Percentiles rank a stretch among this genome's conserved stretches.
These are phyloP conservation scores for Peronospora belbahrii DNA, from an alignment of 352 stramenopile genomes.

Conservation along the genomic window DNA sequence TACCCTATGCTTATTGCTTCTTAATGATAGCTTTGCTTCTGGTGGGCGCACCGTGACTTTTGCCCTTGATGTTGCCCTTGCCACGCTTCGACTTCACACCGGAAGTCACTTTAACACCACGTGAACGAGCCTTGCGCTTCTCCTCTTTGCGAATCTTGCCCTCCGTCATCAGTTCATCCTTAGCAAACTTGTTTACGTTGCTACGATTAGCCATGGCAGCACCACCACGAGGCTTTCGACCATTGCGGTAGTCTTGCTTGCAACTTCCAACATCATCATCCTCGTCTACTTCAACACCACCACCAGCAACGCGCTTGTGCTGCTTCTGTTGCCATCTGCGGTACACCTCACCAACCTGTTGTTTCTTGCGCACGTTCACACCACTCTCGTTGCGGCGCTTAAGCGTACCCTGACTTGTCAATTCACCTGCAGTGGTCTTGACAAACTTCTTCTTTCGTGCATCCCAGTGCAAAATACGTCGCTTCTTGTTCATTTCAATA, in stretches of 20 bases:
- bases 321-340: slow-evolving; percentile 91
- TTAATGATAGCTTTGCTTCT: slow-evolving; percentile 79
- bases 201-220: slow-evolving; percentile 28
- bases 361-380: slow-evolving; percentile 78
- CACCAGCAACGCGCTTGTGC: slow-evolving; percentile 74
- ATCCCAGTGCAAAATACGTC: slow-evolving; percentile 98
- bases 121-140: slow-evolving; percentile 74
- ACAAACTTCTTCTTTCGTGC: slow-evolving; percentile 96
- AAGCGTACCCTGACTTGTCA: slow-evolving; percentile 70
- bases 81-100: slow-evolving; percentile 42
- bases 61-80: slow-evolving; percentile 70
- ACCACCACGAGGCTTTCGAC: slow-evolving; percentile 51
- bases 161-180: slow-evolving; percentile 72
- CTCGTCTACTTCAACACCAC: slow-evolving; percentile 59
- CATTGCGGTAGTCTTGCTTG: slow-evolving; percentile 73
- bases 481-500: slow-evolving; percentile 95
- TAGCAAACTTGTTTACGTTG: slow-evolving; percentile 69
- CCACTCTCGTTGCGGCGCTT: slow-evolving; percentile 85
- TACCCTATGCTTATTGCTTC: slow-evolving; percentile 26
- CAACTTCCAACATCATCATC: slow-evolving; percentile 35
- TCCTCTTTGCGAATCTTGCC: slow-evolving; percentile 82
- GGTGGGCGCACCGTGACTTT: slow-evolving; percentile 72
- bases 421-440: slow-evolving; percentile 88
- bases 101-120: slow-evolving; percentile 55
- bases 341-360: slow-evolving; percentile 88